Percentiles rank a stretch among this genome's conserved stretches.
Conservation (phyloP, 2,329 filamentous ascomycete genomes). For the Neofusicoccum ribis region DNA sequence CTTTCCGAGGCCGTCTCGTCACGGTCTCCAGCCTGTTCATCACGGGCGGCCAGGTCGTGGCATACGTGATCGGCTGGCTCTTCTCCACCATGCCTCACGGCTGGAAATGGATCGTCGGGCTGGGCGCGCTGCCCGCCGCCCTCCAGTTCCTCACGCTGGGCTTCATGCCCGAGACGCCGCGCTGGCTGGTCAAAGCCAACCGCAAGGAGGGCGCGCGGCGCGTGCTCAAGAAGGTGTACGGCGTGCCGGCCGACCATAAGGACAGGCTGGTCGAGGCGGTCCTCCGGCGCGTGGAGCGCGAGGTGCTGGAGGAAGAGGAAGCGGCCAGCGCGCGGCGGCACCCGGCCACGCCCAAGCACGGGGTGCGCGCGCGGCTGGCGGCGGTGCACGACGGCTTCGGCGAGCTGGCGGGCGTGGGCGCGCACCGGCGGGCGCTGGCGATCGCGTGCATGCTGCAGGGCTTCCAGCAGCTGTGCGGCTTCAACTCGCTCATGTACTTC, state of each 20-base stretch:
- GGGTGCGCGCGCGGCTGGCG: conserved; percentile 39
- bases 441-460: conserved; percentile 88
- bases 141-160: conserved; percentile 69
- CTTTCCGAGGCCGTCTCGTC: conserved; percentile 74
- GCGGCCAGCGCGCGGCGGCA: conserved; percentile 41
- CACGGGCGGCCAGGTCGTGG: conserved; percentile 79
- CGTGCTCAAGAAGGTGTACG: conserved; percentile 67
- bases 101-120: conserved; percentile 90
- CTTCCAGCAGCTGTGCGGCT: conserved; percentile 78
- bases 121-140: conserved; percentile 75
- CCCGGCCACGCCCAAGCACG: conserved; percentile 31
- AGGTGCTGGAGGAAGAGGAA: conserved; percentile 70
- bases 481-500: conserved; percentile 44
- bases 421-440: conserved; percentile 71
- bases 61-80: conserved; percentile 68
- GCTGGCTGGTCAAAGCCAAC: conserved; percentile 77
- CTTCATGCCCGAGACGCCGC: conserved; percentile 82
- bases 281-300: conserved; percentile 69
- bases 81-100: conserved; percentile 62
- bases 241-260: conserved; percentile 30
- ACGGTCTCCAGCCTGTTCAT: conserved; percentile 82
- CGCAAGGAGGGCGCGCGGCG: conserved; percentile 60
- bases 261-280: conserved; percentile 56
- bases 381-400: conserved; percentile 57
- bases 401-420: conserved; percentile 43